Evolutionary conservation across 495 filamentous ascomycete species (phyloP).

Genomic region (Sabuloglossum arenarium): DNA sequence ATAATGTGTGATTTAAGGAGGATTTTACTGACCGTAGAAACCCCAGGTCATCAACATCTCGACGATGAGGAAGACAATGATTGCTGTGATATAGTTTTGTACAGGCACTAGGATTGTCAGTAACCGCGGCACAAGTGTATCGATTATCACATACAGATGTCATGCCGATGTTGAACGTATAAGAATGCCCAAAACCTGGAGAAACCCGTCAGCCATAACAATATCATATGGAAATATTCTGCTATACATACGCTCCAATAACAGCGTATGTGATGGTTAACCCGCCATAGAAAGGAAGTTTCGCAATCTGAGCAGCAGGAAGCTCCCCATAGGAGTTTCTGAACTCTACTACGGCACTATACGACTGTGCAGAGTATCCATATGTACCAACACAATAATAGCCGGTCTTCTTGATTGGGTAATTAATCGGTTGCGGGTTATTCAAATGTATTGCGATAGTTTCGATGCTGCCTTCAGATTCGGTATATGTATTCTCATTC

Average conservation of each 20-base stretch:
- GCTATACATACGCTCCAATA: slow-evolving; percentile 38
- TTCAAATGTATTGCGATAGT: slow-evolving; percentile 70
- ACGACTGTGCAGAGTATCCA: slow-evolving; percentile 39
- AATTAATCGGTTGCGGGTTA: slow-evolving; percentile 44
- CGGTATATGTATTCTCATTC: slow-evolving; percentile 43
- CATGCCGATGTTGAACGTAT: slow-evolving; percentile 80
- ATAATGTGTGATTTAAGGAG: background rate
- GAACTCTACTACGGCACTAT: slow-evolving; percentile 70
- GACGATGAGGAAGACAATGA: slow-evolving; percentile 77
- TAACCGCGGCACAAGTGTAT: background rate
- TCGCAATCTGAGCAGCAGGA: slow-evolving; percentile 84
- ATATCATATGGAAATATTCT: background rate
- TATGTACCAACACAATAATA: slow-evolving; percentile 89
- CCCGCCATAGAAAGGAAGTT: slow-evolving; percentile 92
- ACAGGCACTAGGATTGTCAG: slow-evolving; percentile 47
- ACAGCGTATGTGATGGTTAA: slow-evolving; percentile 88
- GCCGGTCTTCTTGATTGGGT: slow-evolving; percentile 66
- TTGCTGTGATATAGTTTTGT: slow-evolving; percentile 99
- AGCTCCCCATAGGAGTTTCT: slow-evolving; percentile 93
- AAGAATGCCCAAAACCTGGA: slow-evolving; percentile 80
- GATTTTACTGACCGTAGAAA: slow-evolving; percentile 43
- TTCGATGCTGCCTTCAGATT: slow-evolving; percentile 45
- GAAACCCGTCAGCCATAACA: slow-evolving; percentile 9
- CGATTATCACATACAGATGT: slow-evolving; percentile 44
- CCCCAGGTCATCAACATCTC: slow-evolving; percentile 98